Conservation (phyloP, 345 rosid genomes). For the Brassica incana region DNA sequence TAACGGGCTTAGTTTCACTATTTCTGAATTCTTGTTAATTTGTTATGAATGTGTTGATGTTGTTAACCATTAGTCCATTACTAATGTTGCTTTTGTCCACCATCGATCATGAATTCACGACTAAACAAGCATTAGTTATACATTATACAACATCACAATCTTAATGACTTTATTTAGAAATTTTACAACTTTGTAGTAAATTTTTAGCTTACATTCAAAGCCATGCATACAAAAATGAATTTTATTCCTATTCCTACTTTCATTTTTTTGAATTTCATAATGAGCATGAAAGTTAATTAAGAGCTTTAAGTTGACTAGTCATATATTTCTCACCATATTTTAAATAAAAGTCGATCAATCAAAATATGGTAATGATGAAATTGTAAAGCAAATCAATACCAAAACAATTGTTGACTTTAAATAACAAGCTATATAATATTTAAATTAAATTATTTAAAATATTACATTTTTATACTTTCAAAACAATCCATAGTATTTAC, state of each 20-base stretch:
- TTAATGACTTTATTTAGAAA: not conserved
- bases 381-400: not conserved
- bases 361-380: not conserved
- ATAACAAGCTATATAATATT: not conserved
- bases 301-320: not conserved
- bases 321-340: not conserved
- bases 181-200: not conserved
- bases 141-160: not conserved
- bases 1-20: not conserved
- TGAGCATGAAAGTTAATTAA: not conserved
- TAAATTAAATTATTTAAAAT: not conserved
- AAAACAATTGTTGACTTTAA: not conserved
- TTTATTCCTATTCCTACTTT: not conserved
- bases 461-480: not conserved
- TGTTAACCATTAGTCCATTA: not conserved
- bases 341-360: not conserved
- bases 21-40: not conserved
- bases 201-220: not conserved
- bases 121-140: not conserved
- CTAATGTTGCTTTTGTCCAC: not conserved
- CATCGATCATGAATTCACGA: not conserved
- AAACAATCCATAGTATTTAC: not conserved
- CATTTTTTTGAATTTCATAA: not conserved
- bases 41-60: not conserved
- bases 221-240: not conserved